These are phyloP conservation scores for Colletotrichum echinochloae DNA, from an alignment of 2,329 filamentous ascomycete genomes.

Conservation along the genomic window DNA sequence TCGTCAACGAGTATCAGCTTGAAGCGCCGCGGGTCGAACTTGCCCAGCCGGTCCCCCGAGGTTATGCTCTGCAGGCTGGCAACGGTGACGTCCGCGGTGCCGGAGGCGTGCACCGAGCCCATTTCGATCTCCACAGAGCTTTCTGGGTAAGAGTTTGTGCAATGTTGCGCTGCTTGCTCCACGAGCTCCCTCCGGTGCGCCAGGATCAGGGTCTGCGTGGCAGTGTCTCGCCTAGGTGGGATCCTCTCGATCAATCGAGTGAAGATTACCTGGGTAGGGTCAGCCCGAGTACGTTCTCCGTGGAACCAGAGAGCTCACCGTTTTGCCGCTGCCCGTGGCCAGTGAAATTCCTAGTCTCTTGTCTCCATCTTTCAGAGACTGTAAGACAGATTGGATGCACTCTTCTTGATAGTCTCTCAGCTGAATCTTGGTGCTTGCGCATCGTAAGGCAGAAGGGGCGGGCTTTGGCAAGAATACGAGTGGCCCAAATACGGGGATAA, in stretches of 20 bases:
- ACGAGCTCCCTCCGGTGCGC: constrained; percentile 94
- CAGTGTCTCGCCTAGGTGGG: constrained; percentile 63
- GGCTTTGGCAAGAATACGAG: not conserved
- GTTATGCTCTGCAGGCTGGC: constrained; percentile 89
- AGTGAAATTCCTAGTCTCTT: constrained; percentile 86
- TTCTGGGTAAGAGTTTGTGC: constrained; percentile 80
- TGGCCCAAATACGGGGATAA: not conserved
- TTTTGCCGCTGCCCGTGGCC: constrained; percentile 91
- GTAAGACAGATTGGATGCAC: constrained; percentile 85
- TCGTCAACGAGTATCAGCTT: constrained; percentile 96
- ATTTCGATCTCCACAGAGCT: constrained; percentile 92
- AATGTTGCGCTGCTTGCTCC: constrained; percentile 92
- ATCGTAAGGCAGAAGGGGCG: not conserved
- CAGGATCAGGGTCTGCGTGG: constrained; percentile 86
- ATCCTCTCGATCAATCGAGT: constrained; percentile 92
- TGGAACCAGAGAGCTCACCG: constrained; percentile 59
- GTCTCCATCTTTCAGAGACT: constrained; percentile 76
- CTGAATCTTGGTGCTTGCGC: constrained; percentile 55
- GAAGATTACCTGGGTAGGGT: constrained; percentile 80
- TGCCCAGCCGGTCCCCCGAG: constrained; percentile 80
- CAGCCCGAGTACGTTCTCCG: constrained; percentile 1
- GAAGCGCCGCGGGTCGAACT: constrained; percentile 83
- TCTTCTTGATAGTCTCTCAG: constrained; percentile 91
- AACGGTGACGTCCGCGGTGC: constrained; percentile 89
- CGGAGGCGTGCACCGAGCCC: constrained; percentile 81